phyloP scores from a whole-genome alignment of 768 basidiomycete species.

The Tubosaeta brunneosetosa region DNA sequence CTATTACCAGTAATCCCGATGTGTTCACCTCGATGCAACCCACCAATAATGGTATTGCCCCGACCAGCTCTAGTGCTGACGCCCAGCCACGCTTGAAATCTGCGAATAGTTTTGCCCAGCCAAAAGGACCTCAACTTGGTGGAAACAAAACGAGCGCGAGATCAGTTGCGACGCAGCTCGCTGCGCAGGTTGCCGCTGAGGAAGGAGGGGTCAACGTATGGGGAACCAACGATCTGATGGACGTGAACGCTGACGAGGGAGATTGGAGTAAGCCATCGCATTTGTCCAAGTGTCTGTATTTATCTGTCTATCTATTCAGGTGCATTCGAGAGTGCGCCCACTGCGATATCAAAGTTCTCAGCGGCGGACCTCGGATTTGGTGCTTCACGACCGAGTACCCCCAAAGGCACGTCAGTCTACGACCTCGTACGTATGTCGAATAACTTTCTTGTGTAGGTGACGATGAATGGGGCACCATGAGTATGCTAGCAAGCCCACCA shows the following conservation, averaged over 20 bases:
- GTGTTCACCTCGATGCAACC: conserved; percentile 43
- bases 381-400: conserved; percentile 9
- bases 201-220: conserved; percentile 49
- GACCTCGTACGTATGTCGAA: background rate
- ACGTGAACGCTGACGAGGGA: conserved; percentile 87
- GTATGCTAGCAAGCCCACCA: background rate
- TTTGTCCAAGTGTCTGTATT: background rate
- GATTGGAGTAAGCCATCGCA: conserved; percentile 78
- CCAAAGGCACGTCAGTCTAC: conserved; percentile 5
- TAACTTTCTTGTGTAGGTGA: background rate
- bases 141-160: conserved; percentile 43
- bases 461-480: conserved; percentile 24
- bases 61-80: background rate
- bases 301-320: conserved; percentile 35
- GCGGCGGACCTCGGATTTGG: conserved; percentile 27
- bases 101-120: conserved; percentile 30
- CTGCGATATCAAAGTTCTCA: conserved; percentile 23
- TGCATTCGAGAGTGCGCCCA: conserved; percentile 65
- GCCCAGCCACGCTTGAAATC: background rate
- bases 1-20: conserved; percentile 48
- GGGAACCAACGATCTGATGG: conserved; percentile 81
- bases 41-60: conserved; percentile 2
- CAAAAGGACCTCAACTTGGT: conserved; percentile 69
- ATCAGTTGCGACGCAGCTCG: conserved; percentile 49
- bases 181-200: conserved; percentile 49